These are phyloP conservation scores for Chlamydomonas incerta DNA, from an alignment of 139 green algal genomes.

Conservation along the genomic window DNA sequence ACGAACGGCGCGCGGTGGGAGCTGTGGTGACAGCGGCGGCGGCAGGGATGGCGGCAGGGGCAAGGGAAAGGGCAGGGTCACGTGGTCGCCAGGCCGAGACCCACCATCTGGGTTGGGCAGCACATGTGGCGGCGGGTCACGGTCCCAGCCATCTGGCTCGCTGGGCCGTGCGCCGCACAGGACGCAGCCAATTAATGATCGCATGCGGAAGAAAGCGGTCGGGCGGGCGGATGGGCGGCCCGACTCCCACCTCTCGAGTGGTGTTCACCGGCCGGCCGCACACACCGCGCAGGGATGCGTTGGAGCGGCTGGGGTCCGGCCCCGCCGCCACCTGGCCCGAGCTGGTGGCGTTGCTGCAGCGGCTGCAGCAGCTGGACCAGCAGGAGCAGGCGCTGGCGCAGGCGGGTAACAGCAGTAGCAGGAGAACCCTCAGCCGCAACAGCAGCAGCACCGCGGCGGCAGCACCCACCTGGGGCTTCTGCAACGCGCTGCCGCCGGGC, in stretches of 20 bases:
- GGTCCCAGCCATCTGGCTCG: too few species aligned
- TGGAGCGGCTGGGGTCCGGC: neutral
- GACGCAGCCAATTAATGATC: too few species aligned
- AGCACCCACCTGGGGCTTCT: neutral
- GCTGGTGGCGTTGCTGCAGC: neutral
- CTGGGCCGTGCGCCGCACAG: too few species aligned
- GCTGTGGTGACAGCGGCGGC: too few species aligned
- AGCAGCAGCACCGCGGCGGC: neutral
- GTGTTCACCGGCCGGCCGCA: neutral
- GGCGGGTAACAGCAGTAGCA: neutral
- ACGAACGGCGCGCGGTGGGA: too few species aligned
- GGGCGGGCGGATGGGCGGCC: neutral
- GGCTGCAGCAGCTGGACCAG: neutral
- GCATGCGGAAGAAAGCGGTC: too few species aligned
- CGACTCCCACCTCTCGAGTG: too few species aligned
- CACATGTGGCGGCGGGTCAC: too few species aligned
- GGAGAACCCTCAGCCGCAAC: neutral
- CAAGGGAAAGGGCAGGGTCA: too few species aligned
- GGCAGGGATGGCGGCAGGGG: too few species aligned
- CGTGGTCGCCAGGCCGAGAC: too few species aligned
- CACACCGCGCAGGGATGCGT: neutral
- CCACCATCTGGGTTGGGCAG: too few species aligned
- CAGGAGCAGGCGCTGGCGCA: neutral
- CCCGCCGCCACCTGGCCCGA: neutral
- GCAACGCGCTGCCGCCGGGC: neutral